These are phyloP conservation scores for Trametes punicea DNA, from an alignment of 768 basidiomycete genomes.

Conservation along the genomic window DNA sequence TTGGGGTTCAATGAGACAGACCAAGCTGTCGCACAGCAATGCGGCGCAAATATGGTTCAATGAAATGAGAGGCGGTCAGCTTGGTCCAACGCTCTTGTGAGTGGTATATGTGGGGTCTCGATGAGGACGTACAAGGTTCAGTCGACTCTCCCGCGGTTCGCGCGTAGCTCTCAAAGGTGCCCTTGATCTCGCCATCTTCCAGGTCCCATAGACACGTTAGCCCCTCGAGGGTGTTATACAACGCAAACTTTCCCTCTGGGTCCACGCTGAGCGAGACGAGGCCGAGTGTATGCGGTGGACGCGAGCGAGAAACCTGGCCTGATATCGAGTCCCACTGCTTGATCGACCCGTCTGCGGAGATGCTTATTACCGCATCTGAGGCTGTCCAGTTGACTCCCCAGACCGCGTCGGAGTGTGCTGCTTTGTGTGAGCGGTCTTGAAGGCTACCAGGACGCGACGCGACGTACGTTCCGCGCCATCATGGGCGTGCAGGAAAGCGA, in stretches of 20 bases:
- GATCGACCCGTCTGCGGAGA: constrained; percentile 75
- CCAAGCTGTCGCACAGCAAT: constrained; percentile 54
- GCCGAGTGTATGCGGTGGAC: constrained; percentile 78
- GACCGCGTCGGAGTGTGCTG: constrained; percentile 77
- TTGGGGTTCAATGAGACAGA: constrained; percentile 78
- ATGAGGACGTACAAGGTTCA: constrained; percentile 72
- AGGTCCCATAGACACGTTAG: constrained; percentile 76
- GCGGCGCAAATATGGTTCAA: not conserved
- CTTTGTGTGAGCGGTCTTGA: not conserved
- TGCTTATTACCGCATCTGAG: constrained; percentile 58
- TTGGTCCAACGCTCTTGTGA: not conserved
- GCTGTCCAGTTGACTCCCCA: constrained; percentile 77
- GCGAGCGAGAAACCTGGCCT: constrained; percentile 58
- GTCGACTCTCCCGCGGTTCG: constrained; percentile 49
- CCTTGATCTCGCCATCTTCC: constrained; percentile 53
- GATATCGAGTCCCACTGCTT: constrained; percentile 69
- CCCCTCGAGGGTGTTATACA: constrained; percentile 86
- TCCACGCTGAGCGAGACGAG: constrained; percentile 78
- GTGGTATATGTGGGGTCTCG: not conserved
- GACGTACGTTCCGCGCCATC: constrained; percentile 74
- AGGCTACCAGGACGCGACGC: not conserved
- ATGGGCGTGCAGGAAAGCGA: constrained; percentile 69
- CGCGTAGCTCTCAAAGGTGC: constrained; percentile 70
- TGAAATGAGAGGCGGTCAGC: not conserved
- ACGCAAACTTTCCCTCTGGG: constrained; percentile 56